phyloP scores from a whole-genome alignment of 257 asterid species.

The Solanum gracilifrons region DNA sequence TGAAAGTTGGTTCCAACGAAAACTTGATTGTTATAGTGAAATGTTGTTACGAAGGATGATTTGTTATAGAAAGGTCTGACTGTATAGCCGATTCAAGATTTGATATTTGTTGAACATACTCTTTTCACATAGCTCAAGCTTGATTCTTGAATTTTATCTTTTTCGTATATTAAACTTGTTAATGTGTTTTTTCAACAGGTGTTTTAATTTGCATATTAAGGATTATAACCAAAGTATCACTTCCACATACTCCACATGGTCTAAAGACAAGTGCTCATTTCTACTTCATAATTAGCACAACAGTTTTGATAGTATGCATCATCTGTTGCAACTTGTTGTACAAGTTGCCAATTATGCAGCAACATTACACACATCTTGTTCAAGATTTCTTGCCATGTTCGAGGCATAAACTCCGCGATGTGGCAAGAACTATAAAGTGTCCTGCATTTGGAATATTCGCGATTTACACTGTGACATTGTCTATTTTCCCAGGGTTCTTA shows the following conservation, averaged over 20 bases:
- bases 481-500: slow-evolving; percentile 68
- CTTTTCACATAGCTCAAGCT: neutral
- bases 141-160: neutral
- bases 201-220: slow-evolving; percentile 45
- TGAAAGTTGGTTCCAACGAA: neutral
- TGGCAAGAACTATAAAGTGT: slow-evolving; percentile 25
- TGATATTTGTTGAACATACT: neutral
- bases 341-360: slow-evolving; percentile 43
- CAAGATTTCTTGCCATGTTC: slow-evolving; percentile 10
- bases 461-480: slow-evolving; percentile 59
- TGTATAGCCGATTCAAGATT: neutral
- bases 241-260: slow-evolving; percentile 60
- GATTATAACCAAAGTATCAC: slow-evolving; percentile 63
- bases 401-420: slow-evolving; percentile 15
- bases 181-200: slow-evolving; percentile 27
- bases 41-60: neutral
- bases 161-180: neutral
- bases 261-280: slow-evolving; percentile 55
- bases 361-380: slow-evolving; percentile 10
- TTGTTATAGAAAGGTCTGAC: neutral
- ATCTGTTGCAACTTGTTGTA: slow-evolving; percentile 46
- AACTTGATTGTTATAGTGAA: neutral
- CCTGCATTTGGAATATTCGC: slow-evolving; percentile 53
- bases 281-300: slow-evolving; percentile 45
- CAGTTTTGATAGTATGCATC: slow-evolving; percentile 34